These are phyloP conservation scores for Fomes fomentarius DNA, from an alignment of 1,284 basidiomycete genomes.

Conservation along the genomic window DNA sequence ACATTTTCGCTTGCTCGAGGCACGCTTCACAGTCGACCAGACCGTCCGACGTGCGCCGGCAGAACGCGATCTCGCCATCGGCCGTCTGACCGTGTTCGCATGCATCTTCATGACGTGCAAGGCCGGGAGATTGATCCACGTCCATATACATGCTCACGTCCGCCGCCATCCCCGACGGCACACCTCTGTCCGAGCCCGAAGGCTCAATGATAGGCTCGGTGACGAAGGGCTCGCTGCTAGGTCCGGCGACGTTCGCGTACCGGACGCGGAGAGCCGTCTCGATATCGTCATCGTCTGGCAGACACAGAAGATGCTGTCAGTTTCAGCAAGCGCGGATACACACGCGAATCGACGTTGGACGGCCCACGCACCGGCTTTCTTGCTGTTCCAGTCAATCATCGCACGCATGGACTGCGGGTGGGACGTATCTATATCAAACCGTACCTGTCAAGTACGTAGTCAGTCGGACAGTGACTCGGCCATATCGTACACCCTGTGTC, in stretches of 20 bases:
- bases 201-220: slow-evolving; percentile 13
- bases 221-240: slow-evolving; percentile 2
- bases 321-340: not conserved
- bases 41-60: slow-evolving; percentile 45
- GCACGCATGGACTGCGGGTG: slow-evolving; percentile 54
- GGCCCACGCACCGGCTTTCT: slow-evolving; percentile 78
- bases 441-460: slow-evolving; percentile 46
- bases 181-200: slow-evolving; percentile 1
- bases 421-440: slow-evolving; percentile 69
- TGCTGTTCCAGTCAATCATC: slow-evolving; percentile 79
- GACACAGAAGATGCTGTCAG: slow-evolving; percentile 1
- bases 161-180: not conserved
- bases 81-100: slow-evolving; percentile 48
- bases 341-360: no score
- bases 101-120: no score
- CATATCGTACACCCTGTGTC: no score
- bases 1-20: slow-evolving; percentile 47
- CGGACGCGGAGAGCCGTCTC: slow-evolving; percentile 64
- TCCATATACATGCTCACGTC: not conserved
- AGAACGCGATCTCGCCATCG: slow-evolving; percentile 53
- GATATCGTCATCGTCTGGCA: slow-evolving; percentile 82
- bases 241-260: slow-evolving; percentile 35
- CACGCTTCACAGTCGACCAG: slow-evolving; percentile 63
- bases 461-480: no score
- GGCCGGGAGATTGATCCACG: not conserved